Conservation (phyloP, 176 grass and related monocot species). For the Bromus sterilis region DNA sequence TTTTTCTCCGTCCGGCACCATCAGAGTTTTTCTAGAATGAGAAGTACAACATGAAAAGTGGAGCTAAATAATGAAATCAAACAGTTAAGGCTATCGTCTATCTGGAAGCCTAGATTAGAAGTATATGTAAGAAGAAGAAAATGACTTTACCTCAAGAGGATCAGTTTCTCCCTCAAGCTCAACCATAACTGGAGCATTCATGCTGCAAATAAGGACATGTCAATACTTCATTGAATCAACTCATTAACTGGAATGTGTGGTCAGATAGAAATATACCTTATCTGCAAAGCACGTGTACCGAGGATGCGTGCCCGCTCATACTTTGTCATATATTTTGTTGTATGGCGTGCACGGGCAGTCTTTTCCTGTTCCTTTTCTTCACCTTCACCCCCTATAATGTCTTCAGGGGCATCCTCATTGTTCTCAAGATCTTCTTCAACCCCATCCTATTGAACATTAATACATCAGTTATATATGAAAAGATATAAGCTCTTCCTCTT, state of each 20-base stretch:
- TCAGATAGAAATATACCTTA: conserved; percentile 42
- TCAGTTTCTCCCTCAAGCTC: conserved; percentile 93
- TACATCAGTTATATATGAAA: background rate
- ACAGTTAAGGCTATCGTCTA: background rate
- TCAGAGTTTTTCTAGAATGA: background rate
- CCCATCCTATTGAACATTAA: conserved; percentile 53
- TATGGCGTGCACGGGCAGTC: conserved; percentile 41
- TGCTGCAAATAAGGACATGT: conserved; percentile 33
- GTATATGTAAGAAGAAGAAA: background rate
- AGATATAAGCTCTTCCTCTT: background rate
- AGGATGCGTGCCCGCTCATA: conserved; percentile 94
- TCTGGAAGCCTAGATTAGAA: background rate
- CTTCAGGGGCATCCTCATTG: conserved; percentile 59
- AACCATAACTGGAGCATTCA: conserved; percentile 98
- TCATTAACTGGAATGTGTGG: background rate
- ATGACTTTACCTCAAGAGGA: conserved; percentile 66
- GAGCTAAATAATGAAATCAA: background rate
- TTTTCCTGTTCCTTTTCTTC: conserved; percentile 66
- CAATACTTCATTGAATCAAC: background rate
- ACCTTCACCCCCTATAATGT: conserved; percentile 43
- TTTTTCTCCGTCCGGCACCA: too few species aligned
- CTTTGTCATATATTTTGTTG: conserved; percentile 88
- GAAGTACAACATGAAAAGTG: background rate
- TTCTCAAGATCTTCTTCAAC: conserved; percentile 64
- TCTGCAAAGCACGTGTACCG: conserved; percentile 83